These are phyloP conservation scores for Conringia planisiliqua DNA, from an alignment of 345 rosid genomes.

Conservation along the genomic window DNA sequence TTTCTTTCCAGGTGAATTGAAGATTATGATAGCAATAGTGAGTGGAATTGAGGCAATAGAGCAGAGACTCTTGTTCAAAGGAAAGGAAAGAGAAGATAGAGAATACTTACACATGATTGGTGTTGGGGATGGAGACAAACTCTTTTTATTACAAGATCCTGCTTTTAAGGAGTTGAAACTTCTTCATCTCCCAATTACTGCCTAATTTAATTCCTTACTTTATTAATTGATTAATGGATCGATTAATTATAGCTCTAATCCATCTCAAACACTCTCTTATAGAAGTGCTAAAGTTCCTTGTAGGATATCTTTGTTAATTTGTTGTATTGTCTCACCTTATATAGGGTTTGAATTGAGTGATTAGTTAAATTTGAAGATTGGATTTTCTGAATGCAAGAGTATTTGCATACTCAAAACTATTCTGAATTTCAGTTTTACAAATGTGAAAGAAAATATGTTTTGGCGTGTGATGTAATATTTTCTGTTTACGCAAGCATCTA, in stretches of 20 bases:
- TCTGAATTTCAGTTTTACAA: neutral
- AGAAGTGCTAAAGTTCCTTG: neutral
- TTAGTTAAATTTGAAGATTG: neutral
- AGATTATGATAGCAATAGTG: slow-evolving; percentile 61
- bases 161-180: slow-evolving; percentile 73
- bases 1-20: slow-evolving; percentile 59
- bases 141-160: slow-evolving; percentile 82
- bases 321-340: neutral
- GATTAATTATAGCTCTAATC: slow-evolving; percentile 16
- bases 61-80: slow-evolving; percentile 83
- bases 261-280: neutral
- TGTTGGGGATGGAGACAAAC: slow-evolving; percentile 77
- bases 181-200: slow-evolving; percentile 37
- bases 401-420: neutral
- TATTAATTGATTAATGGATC: neutral
- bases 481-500: neutral
- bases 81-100: slow-evolving; percentile 81
- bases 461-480: neutral
- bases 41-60: slow-evolving; percentile 70
- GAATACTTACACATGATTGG: slow-evolving; percentile 94
- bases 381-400: neutral
- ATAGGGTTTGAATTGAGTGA: slow-evolving; percentile 11
- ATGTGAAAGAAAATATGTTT: neutral
- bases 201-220: neutral
- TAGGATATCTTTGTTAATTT: neutral